A percentile compares a stretch with the other conserved stretches of the same genome.
Evolutionary conservation across 495 filamentous ascomycete species (phyloP).

Genomic region (Penicillium egyptiacum): DNA sequence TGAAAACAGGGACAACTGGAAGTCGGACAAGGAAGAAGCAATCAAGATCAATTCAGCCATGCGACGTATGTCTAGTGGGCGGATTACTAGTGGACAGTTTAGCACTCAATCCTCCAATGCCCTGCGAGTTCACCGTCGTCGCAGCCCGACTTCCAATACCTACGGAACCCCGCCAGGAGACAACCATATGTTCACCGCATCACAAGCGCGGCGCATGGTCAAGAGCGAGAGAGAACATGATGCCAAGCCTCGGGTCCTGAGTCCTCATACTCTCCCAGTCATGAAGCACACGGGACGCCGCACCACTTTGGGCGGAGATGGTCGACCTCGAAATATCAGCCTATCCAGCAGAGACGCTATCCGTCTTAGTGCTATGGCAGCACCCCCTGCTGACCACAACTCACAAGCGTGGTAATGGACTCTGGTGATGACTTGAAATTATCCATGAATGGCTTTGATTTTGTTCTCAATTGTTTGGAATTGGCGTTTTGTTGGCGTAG

Average conservation of each 20-base stretch:
- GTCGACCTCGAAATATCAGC: constrained; percentile 46
- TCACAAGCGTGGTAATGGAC: constrained; percentile 19
- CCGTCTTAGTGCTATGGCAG: constrained; percentile 43
- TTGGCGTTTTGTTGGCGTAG: constrained; percentile 34
- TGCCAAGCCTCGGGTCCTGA: constrained; percentile 58
- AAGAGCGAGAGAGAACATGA: constrained; percentile 61
- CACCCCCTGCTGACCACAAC: constrained; percentile 25
- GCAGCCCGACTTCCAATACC: constrained; percentile 59
- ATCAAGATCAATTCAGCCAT: constrained; percentile 63
- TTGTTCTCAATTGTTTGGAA: constrained; percentile 21
- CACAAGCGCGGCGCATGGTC: constrained; percentile 69
- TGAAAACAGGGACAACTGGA: constrained; percentile 46
- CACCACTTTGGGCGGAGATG: constrained; percentile 52
- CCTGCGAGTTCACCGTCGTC: constrained; percentile 54
- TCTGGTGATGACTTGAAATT: constrained; percentile 13
- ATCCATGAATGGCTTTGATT: constrained; percentile 19
- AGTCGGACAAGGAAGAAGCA: constrained; percentile 56
- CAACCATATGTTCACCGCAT: constrained; percentile 63
- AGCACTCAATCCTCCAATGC: constrained; percentile 30
- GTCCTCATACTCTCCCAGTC: constrained; percentile 64
- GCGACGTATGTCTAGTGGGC: constrained; percentile 52
- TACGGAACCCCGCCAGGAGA: constrained; percentile 58
- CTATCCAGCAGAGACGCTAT: constrained; percentile 45
- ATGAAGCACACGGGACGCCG: constrained; percentile 57
- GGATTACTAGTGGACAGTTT: constrained; percentile 36